These are phyloP conservation scores for Trypanosoma conorhini DNA, from an alignment of 208 protist genomes.

Conservation along the genomic window DNA sequence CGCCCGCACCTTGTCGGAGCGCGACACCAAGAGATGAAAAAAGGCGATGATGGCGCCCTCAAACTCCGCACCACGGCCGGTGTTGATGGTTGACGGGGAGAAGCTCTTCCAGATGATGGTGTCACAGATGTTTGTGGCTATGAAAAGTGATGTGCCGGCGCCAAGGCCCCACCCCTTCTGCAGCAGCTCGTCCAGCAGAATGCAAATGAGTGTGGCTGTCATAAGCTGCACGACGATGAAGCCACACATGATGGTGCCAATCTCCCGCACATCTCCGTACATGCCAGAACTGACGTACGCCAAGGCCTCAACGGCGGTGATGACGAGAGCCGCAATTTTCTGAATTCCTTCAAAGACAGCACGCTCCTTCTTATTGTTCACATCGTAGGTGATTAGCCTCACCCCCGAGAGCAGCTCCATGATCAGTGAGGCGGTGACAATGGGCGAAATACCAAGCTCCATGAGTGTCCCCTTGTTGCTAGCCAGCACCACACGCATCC, in stretches of 20 bases:
- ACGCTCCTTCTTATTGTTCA: slow-evolving; percentile 94
- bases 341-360: slow-evolving; percentile 97
- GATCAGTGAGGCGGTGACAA: slow-evolving; percentile 98
- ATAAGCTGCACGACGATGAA: slow-evolving; percentile 99
- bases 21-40: slow-evolving; percentile 98
- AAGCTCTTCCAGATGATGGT: slow-evolving; percentile 99
- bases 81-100: slow-evolving; percentile 98
- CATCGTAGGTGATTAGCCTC: slow-evolving; percentile 97
- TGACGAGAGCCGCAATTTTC: slow-evolving; percentile 98
- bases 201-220: slow-evolving; percentile 98
- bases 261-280: slow-evolving; percentile 98
- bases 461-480: slow-evolving; percentile 99
- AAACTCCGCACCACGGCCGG: slow-evolving; percentile 97
- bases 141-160: slow-evolving; percentile 99
- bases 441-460: slow-evolving; percentile 98
- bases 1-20: slow-evolving; percentile 97
- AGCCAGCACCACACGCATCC: slow-evolving; percentile 99
- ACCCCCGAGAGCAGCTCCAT: slow-evolving; percentile 98
- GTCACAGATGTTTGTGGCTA: slow-evolving; percentile 99
- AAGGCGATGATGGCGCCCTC: slow-evolving; percentile 99
- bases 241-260: slow-evolving; percentile 95
- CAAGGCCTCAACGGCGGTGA: slow-evolving; percentile 98
- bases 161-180: slow-evolving; percentile 99
- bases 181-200: slow-evolving; percentile 99
- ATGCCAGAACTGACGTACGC: slow-evolving; percentile 99